Evolutionary conservation across 1,284 basidiomycete genomes (phyloP).

Genomic region (Cystobasidiaceae sp.): DNA sequence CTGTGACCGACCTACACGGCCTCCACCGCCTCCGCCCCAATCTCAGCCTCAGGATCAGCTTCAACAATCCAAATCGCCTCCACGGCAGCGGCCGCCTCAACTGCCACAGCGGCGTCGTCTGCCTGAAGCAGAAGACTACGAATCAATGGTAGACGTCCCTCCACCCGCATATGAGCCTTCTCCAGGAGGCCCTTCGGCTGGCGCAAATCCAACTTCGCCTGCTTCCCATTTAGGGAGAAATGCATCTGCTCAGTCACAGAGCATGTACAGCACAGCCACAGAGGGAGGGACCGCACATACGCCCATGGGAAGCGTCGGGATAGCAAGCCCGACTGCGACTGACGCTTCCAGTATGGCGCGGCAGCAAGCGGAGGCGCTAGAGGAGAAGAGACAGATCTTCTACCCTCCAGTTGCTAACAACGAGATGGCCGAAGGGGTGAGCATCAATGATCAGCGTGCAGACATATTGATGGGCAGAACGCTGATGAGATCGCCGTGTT

Average conservation of each 20-base stretch:
- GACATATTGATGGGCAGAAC: no score
- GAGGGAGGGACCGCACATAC: neutral
- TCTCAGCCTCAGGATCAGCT: no score
- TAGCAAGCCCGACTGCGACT: neutral
- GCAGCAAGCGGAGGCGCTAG: neutral
- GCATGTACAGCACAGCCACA: no score
- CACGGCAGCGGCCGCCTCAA: no score
- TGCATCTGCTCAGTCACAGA: neutral
- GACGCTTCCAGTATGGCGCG: neutral
- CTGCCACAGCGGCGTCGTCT: neutral
- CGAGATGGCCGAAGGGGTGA: constrained; percentile 30
- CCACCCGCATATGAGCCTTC: constrained; percentile 14
- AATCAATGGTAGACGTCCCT: neutral
- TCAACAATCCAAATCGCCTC: no score
- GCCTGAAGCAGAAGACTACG: neutral
- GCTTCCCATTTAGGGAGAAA: neutral
- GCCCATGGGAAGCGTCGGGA: neutral
- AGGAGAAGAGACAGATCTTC: constrained; percentile 21
- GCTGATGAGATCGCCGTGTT: no score
- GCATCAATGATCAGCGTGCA: no score
- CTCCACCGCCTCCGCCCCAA: no score
- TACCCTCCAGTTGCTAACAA: constrained; percentile 16
- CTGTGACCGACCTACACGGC: no score
- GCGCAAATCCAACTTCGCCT: neutral
- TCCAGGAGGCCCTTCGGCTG: neutral